Evolutionary conservation across 2,329 filamentous ascomycete species (phyloP), one percentile per base, ranked within the genome.

Genomic region (Sclerotinia nivalis): DNA sequence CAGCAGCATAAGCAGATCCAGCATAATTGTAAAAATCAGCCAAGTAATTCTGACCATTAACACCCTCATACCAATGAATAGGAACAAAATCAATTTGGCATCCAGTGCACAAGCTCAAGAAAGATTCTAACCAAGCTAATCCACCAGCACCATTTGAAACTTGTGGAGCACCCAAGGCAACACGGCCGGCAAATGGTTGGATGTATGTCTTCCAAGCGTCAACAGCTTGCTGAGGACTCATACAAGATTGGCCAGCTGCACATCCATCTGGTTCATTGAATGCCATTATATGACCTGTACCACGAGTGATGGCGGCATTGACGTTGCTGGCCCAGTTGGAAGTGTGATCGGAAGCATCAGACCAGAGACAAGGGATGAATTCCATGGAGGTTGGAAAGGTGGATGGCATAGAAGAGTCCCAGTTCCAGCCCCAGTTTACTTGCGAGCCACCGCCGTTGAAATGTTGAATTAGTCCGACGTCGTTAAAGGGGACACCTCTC

Each of bases 261-360:
- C 66, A 68, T 72, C 84, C 84, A 78, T 92, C 90, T 56, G 88
- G 88, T 83, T 92, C 90, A 83, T 92, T 92, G 86, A 91, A 91
- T 77, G 84, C 84, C 76, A 92, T 84, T 66, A 92, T 78, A 74
- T 84, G 82, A 72, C 83, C 85, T 73, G 85, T 80, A 68, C 89
- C 89, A 28, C 66, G 66, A 68, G 66, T 18, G n/a, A 68, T 60
- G 45, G 66, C 55, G 12, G 47, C 22, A 12, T 68, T 68, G 45
- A 61, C 66, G 15, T 68, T 68, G 56, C 9, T 60, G 4, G 18
- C 45, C 56, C 66, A 68, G 2, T 28, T 43, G 7, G 54, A 15
- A 4, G 56, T 68, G 45, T 68, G 55, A 40, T 68, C 66, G n/a
- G 55, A 49, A 18, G 74, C 74, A 68, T 83, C 79, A 13, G 66